Evolutionary conservation across 2,329 filamentous ascomycete species (phyloP).

Genomic region (Pseudocercospora musae): DNA sequence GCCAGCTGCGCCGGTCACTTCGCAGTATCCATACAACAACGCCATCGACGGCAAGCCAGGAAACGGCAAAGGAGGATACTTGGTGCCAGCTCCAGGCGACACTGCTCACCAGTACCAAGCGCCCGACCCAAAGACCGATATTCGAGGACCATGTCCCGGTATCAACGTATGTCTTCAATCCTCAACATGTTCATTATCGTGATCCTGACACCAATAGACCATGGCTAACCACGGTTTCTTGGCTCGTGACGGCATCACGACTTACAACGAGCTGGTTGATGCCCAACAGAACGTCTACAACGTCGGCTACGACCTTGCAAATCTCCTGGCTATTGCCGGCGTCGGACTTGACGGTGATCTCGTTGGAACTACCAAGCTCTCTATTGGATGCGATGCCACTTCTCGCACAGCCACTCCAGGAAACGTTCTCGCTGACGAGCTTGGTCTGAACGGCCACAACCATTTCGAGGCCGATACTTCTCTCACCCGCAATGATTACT

Average conservation of each 20-base stretch:
- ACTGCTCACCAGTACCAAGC: slow-evolving; percentile 37
- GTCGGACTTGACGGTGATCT: slow-evolving; percentile 18
- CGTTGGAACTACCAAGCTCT: slow-evolving; percentile 37
- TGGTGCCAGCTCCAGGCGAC: slow-evolving; percentile 43
- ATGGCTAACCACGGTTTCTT: slow-evolving; percentile 43
- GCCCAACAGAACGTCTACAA: slow-evolving; percentile 45
- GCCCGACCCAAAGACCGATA: slow-evolving; percentile 35
- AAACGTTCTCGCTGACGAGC: slow-evolving; percentile 34
- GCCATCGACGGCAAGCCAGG: slow-evolving; percentile 42
- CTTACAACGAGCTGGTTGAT: slow-evolving; percentile 40
- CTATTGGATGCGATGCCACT: slow-evolving; percentile 43
- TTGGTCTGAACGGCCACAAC: slow-evolving; percentile 43
- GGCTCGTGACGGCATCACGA: slow-evolving; percentile 41
- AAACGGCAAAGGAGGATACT: slow-evolving; percentile 40
- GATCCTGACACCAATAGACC: slow-evolving; percentile 31
- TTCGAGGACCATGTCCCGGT: slow-evolving; percentile 38
- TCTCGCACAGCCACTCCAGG: slow-evolving; percentile 35
- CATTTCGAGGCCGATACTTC: slow-evolving; percentile 42
- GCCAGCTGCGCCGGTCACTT: slow-evolving; percentile 33
- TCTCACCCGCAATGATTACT: slow-evolving; percentile 41
- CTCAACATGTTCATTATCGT: background rate
- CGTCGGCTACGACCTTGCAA: slow-evolving; percentile 40
- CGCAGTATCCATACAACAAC: slow-evolving; percentile 39
- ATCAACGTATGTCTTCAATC: background rate
- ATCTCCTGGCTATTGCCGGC: slow-evolving; percentile 33